These are phyloP conservation scores for Venturiaceae sp. DNA, from an alignment of 2,329 filamentous ascomycete species.

Conservation along the genomic window DNA sequence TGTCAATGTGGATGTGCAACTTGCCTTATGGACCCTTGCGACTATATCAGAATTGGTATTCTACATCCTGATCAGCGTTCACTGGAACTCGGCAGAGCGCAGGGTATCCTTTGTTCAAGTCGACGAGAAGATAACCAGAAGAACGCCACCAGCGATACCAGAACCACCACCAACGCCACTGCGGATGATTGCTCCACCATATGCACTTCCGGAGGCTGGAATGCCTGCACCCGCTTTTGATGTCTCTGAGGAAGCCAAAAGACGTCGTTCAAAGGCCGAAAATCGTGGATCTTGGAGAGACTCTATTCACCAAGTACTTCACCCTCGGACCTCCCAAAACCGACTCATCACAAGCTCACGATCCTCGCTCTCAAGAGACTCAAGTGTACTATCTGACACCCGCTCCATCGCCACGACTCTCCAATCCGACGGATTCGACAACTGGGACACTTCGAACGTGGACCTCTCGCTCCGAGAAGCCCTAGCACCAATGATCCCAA, in stretches of 20 bases:
- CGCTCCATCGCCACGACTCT: neutral
- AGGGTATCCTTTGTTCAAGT: neutral
- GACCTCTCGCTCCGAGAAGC: constrained; percentile 52
- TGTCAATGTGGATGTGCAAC: neutral
- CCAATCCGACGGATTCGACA: constrained; percentile 53
- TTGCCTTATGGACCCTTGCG: neutral
- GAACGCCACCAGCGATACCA: neutral
- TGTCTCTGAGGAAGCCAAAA: neutral
- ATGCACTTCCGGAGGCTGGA: neutral
- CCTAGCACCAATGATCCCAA: constrained; percentile 32
- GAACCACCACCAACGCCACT: neutral
- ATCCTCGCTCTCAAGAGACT: neutral
- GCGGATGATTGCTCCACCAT: constrained; percentile 3
- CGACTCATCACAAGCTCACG: neutral
- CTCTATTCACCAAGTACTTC: neutral
- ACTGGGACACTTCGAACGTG: constrained; percentile 64
- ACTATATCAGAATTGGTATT: neutral
- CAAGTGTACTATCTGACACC: constrained; percentile 1
- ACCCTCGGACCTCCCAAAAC: neutral
- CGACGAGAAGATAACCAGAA: neutral
- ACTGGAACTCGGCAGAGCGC: neutral
- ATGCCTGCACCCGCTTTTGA: neutral
- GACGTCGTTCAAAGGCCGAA: neutral
- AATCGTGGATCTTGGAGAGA: neutral
- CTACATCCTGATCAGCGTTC: neutral